Evolutionary conservation across 23 red algal genomes (phyloP).

Genomic region (Gracilariopsis chorda): DNA sequence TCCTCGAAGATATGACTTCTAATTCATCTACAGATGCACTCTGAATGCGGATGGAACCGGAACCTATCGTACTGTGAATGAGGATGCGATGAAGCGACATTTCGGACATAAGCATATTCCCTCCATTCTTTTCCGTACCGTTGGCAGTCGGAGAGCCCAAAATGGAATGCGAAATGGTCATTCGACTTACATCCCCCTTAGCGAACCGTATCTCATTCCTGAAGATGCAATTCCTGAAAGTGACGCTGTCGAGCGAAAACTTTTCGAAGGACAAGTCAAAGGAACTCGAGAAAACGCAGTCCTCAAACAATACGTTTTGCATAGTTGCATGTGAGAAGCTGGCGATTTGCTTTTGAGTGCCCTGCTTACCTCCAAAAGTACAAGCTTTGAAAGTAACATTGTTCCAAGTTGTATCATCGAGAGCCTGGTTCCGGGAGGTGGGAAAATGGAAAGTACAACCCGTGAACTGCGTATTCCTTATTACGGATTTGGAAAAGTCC

Average conservation of each 20-base stretch:
- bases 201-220: not conserved
- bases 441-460: not conserved
- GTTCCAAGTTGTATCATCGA: constrained; percentile 23
- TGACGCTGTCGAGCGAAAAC: constrained; percentile 11
- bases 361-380: constrained; percentile 14
- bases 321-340: constrained; percentile 28
- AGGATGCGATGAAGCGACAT: constrained; percentile 17
- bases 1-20: not conserved
- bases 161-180: constrained; percentile 7
- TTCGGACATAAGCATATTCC: constrained; percentile 10
- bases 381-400: constrained; percentile 48
- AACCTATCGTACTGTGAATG: not conserved
- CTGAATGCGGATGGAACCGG: constrained; percentile 10
- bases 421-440: not conserved
- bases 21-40: constrained; percentile 1
- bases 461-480: constrained; percentile 21
- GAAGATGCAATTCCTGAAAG: constrained; percentile 17
- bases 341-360: not conserved
- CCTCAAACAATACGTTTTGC: constrained; percentile 36
- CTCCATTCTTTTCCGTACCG: not conserved
- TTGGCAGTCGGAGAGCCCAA: not conserved
- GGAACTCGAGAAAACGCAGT: constrained; percentile 9
- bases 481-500: constrained; percentile 9
- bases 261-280: constrained; percentile 18
- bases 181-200: not conserved